A percentile compares a stretch with the other conserved stretches of the same genome.
Evolutionary conservation across 1,139 yeast genomes (phyloP).

Genomic region (Protomyces lactucae-debilis): DNA sequence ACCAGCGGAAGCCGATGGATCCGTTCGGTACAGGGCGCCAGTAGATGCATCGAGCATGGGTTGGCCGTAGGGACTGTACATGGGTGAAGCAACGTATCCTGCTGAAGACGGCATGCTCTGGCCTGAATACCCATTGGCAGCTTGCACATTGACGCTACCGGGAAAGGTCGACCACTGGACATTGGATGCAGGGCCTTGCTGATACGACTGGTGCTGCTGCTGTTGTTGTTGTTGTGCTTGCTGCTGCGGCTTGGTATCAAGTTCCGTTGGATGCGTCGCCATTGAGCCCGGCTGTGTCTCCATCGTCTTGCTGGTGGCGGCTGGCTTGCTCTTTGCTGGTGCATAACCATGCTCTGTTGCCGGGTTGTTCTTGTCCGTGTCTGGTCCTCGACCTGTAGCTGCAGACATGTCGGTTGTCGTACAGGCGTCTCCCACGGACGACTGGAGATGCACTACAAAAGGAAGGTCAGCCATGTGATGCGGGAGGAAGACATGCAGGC

Average conservation of each 20-base stretch:
- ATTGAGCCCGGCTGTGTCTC: no score
- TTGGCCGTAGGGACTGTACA: neutral
- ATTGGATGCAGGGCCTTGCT: neutral
- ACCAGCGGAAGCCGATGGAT: neutral
- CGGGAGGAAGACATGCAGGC: no score
- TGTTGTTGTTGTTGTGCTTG: neutral
- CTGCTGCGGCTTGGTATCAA: neutral
- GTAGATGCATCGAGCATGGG: neutral
- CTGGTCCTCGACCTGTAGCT: neutral
- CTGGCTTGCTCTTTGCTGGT: no score
- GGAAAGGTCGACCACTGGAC: neutral
- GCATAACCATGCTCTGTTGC: neutral
- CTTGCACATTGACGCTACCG: neutral
- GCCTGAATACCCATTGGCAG: neutral
- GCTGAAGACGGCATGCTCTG: neutral
- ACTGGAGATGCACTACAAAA: no score
- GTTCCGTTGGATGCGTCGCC: neutral
- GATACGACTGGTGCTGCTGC: neutral
- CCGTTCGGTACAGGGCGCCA: neutral
- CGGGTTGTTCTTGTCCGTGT: no score
- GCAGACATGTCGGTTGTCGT: neutral
- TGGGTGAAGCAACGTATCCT: neutral
- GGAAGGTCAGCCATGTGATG: no score
- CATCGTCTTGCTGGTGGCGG: no score
- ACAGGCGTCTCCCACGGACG: no score